phyloP scores from a whole-genome alignment of 1,284 basidiomycete genomes.

The Rhodotorula sp. region DNA sequence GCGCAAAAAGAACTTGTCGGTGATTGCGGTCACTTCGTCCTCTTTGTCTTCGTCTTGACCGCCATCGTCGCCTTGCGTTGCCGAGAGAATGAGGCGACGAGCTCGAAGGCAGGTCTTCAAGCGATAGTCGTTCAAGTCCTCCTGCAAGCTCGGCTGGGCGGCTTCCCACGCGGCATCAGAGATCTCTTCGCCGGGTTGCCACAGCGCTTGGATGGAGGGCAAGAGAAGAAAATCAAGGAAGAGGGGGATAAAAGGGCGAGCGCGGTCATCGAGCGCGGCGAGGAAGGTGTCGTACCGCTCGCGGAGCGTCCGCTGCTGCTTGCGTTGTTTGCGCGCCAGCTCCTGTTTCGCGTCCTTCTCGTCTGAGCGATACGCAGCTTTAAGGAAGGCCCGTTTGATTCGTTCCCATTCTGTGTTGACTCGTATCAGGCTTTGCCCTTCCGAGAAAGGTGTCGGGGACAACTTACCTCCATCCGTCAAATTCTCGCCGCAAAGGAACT shows the following conservation, averaged over 20 bases:
- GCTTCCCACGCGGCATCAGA: not conserved
- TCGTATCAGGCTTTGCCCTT: too few species aligned
- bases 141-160: not conserved
- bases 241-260: not conserved
- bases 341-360: too few species aligned
- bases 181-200: not conserved
- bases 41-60: not conserved
- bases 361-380: not conserved
- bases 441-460: too few species aligned
- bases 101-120: not conserved
- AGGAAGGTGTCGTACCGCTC: not conserved
- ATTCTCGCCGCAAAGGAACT: not conserved
- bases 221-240: conserved; percentile 14
- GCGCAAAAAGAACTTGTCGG: conserved; percentile 4
- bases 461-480: conserved; percentile 11
- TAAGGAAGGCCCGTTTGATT: not conserved
- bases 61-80: not conserved
- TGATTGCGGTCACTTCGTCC: not conserved
- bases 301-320: not conserved
- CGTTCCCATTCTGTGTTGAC: conserved; percentile 14
- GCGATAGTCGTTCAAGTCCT: conserved; percentile 12
- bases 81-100: conserved; percentile 4
- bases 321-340: not conserved
- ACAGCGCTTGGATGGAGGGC: not conserved
- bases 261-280: not conserved